Percentiles rank a stretch among this genome's conserved stretches.
Evolutionary conservation across 1,139 yeast genomes (phyloP).

Genomic region (Diutina neorugosa): DNA sequence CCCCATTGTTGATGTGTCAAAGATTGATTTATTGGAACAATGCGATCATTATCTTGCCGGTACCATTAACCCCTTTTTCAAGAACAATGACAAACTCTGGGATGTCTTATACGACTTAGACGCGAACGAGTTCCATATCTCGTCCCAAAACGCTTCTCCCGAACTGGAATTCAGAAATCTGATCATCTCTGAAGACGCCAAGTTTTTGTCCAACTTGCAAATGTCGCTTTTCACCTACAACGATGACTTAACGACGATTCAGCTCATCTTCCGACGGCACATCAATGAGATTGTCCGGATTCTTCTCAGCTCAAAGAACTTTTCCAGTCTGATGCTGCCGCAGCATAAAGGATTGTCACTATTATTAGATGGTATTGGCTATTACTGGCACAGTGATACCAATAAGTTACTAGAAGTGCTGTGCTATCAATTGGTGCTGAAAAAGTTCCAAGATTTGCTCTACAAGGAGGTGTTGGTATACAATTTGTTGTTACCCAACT

Average conservation of each 20-base stretch:
- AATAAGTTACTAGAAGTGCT: slow-evolving; percentile 30
- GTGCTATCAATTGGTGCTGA: slow-evolving; percentile 29
- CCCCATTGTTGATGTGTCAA: slow-evolving; percentile 52
- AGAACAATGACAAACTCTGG: slow-evolving; percentile 44
- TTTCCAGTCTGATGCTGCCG: slow-evolving; percentile 13
- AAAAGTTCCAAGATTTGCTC: slow-evolving; percentile 25
- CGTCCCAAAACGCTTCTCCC: background rate
- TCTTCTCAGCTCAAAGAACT: slow-evolving; percentile 28
- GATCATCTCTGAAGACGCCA: slow-evolving; percentile 36
- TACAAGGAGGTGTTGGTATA: slow-evolving; percentile 23
- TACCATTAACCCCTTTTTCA: slow-evolving; percentile 56
- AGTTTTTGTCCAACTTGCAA: slow-evolving; percentile 32
- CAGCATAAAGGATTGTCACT: slow-evolving; percentile 16
- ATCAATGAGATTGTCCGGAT: slow-evolving; percentile 34
- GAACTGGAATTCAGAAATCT: background rate
- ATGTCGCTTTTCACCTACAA: slow-evolving; percentile 32
- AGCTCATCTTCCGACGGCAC: slow-evolving; percentile 34
- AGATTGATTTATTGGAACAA: slow-evolving; percentile 41
- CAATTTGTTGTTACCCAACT: slow-evolving; percentile 23
- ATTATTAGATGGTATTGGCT: slow-evolving; percentile 32
- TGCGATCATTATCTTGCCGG: slow-evolving; percentile 53
- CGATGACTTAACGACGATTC: slow-evolving; percentile 37
- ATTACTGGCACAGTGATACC: slow-evolving; percentile 32
- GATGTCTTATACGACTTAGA: slow-evolving; percentile 50
- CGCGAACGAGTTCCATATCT: slow-evolving; percentile 26